phyloP scores from a whole-genome alignment of 2,329 filamentous ascomycete species.

The Xylaria sp. region DNA sequence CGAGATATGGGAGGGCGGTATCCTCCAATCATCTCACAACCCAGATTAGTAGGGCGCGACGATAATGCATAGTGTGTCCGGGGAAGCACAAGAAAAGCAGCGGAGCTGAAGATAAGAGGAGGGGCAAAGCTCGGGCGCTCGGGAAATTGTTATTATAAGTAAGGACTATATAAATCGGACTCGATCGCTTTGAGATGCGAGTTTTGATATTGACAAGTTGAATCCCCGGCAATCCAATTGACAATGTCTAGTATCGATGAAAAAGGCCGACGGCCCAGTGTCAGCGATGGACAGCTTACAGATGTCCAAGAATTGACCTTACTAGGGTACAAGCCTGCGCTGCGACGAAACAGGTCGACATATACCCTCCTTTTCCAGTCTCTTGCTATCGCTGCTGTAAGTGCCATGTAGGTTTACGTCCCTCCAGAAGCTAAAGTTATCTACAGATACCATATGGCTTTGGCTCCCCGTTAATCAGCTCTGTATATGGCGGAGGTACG shows the following conservation, averaged over 20 bases:
- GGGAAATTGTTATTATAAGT: no score
- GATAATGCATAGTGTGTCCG: conserved; percentile 8
- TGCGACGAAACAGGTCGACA: conserved; percentile 63
- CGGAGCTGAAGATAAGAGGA: conserved; percentile 22
- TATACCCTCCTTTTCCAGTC: conserved; percentile 66
- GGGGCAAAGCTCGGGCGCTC: conserved; percentile 7
- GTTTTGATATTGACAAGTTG: background rate
- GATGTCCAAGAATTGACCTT: conserved; percentile 39
- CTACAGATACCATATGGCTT: conserved; percentile 58
- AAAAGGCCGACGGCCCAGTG: conserved; percentile 13
- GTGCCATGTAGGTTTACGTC: background rate
- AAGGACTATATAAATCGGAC: background rate
- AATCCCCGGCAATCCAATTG: background rate
- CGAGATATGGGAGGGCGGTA: no score
- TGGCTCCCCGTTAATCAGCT: conserved; percentile 44
- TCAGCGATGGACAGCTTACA: conserved; percentile 15
- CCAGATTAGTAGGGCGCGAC: no score
- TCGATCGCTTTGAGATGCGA: background rate
- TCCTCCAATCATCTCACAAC: no score
- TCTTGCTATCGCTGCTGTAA: conserved; percentile 61
- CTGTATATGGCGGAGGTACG: conserved; percentile 46
- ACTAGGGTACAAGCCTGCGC: conserved; percentile 63
- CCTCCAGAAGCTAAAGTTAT: conserved; percentile 1
- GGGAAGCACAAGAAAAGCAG: conserved; percentile 4
- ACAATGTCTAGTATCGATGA: conserved; percentile 11